phyloP scores from a whole-genome alignment of 164 flowering plant species.

The Houttuynia cordata region DNA sequence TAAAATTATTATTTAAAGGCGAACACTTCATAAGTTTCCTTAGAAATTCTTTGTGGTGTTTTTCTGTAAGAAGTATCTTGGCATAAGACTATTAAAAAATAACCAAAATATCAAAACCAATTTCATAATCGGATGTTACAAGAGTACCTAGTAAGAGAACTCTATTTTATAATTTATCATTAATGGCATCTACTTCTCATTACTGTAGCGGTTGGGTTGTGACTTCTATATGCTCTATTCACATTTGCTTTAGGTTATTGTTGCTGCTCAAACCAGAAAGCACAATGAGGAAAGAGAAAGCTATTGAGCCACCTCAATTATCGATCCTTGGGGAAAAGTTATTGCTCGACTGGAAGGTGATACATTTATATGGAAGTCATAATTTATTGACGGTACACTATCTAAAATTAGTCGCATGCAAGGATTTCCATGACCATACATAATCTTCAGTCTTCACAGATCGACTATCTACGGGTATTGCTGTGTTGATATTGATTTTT shows the following conservation, averaged over 20 bases:
- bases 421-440: background rate
- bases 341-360: conserved; percentile 70
- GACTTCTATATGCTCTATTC: background rate
- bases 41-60: conserved; percentile 28
- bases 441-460: conserved; percentile 41
- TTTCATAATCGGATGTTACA: background rate
- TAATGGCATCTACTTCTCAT: no score
- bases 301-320: conserved; percentile 71
- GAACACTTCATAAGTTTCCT: conserved; percentile 67
- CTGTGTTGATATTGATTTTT: conserved; percentile 76
- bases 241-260: conserved; percentile 41
- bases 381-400: background rate
- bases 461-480: conserved; percentile 62
- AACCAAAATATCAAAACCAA: background rate
- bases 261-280: conserved; percentile 80
- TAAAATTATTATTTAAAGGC: background rate
- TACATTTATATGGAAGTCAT: background rate
- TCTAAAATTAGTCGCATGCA: background rate
- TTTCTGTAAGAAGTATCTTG: conserved; percentile 60
- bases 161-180: no score
- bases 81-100: conserved; percentile 56
- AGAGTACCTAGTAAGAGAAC: background rate
- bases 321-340: conserved; percentile 92
- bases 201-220: background rate
- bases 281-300: conserved; percentile 86